A percentile compares a stretch with the other conserved stretches of the same genome.
phyloP scores from a whole-genome alignment of 495 filamentous ascomycete genomes.

The Ramalina intermedia region DNA sequence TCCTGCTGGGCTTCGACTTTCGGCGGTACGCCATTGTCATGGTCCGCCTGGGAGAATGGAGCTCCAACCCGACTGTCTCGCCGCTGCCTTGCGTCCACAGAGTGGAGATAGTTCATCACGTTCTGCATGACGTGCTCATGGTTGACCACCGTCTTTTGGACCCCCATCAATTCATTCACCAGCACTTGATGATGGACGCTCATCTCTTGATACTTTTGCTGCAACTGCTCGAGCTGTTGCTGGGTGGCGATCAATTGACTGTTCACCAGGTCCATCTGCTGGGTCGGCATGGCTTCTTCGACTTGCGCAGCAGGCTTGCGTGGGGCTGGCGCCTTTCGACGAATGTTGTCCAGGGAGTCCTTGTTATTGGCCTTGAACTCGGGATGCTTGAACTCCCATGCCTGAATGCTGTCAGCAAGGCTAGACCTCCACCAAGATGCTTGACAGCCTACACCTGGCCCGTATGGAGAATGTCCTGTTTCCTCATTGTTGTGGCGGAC shows the following conservation, averaged over 20 bases:
- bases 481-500: slow-evolving; percentile 94
- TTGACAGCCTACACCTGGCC: slow-evolving; percentile 55
- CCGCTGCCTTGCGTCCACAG: slow-evolving; percentile 48
- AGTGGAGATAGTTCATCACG: slow-evolving; percentile 56
- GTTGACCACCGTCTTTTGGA: slow-evolving; percentile 82
- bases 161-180: slow-evolving; percentile 68
- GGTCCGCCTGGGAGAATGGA: slow-evolving; percentile 26
- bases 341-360: slow-evolving; percentile 92
- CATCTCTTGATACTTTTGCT: slow-evolving; percentile 73
- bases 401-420: slow-evolving; percentile 30
- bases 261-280: slow-evolving; percentile 83
- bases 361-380: slow-evolving; percentile 94
- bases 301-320: slow-evolving; percentile 49
- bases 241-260: slow-evolving; percentile 79
- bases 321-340: slow-evolving; percentile 86
- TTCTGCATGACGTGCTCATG: slow-evolving; percentile 65
- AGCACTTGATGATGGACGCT: slow-evolving; percentile 75
- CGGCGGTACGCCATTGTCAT: slow-evolving; percentile 13
- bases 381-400: slow-evolving; percentile 97
- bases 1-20: slow-evolving; percentile 23
- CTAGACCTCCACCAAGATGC: background rate
- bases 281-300: slow-evolving; percentile 66
- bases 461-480: slow-evolving; percentile 78
- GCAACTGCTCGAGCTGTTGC: slow-evolving; percentile 75
- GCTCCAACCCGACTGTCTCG: slow-evolving; percentile 43